phyloP scores from a whole-genome alignment of 164 flowering plant species.

The Cinnamomum chago region DNA sequence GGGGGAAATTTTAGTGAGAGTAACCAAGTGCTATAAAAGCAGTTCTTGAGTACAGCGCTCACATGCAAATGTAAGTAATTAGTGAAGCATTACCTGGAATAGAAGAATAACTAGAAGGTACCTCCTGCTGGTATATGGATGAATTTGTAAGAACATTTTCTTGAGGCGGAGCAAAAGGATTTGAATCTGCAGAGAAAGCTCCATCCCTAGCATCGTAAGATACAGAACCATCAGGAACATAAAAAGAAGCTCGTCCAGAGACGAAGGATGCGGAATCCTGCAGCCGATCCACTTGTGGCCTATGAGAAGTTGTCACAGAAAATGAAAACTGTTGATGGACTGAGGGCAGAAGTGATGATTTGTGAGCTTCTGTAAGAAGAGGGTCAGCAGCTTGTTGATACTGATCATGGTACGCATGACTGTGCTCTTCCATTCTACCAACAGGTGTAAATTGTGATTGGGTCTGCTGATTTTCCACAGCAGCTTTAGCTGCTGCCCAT shows the following conservation, averaged over 20 bases:
- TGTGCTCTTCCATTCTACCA: slow-evolving; percentile 43
- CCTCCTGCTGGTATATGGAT: slow-evolving; percentile 96
- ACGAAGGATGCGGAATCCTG: slow-evolving; percentile 32
- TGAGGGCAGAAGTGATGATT: slow-evolving; percentile 32
- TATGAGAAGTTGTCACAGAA: slow-evolving; percentile 29
- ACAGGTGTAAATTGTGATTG: slow-evolving; percentile 38
- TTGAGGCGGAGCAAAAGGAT: slow-evolving; percentile 30
- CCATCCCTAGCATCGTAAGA: slow-evolving; percentile 46
- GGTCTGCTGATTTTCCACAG: slow-evolving; percentile 57
- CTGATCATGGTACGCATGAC: slow-evolving; percentile 44
- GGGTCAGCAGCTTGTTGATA: slow-evolving; percentile 39
- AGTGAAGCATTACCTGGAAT: slow-evolving; percentile 80
- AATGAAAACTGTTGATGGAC: slow-evolving; percentile 50
- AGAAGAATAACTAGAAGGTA: slow-evolving; percentile 99
- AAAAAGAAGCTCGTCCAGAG: slow-evolving; percentile 36
- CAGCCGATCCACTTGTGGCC: slow-evolving; percentile 27
- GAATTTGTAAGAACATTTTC: slow-evolving; percentile 39
- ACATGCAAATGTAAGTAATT: slow-evolving; percentile 41
- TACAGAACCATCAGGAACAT: slow-evolving; percentile 39
- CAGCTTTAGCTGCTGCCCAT: slow-evolving; percentile 80
- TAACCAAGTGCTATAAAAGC: slow-evolving; percentile 19
- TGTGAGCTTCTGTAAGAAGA: slow-evolving; percentile 45
- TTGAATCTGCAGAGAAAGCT: slow-evolving; percentile 35
- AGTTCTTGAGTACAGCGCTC: slow-evolving; percentile 32
- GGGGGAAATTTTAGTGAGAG: slow-evolving; percentile 2